Percentiles rank a stretch among this genome's conserved stretches.
Conservation (phyloP, 257 asterid species). For the Sherardia arvensis region DNA sequence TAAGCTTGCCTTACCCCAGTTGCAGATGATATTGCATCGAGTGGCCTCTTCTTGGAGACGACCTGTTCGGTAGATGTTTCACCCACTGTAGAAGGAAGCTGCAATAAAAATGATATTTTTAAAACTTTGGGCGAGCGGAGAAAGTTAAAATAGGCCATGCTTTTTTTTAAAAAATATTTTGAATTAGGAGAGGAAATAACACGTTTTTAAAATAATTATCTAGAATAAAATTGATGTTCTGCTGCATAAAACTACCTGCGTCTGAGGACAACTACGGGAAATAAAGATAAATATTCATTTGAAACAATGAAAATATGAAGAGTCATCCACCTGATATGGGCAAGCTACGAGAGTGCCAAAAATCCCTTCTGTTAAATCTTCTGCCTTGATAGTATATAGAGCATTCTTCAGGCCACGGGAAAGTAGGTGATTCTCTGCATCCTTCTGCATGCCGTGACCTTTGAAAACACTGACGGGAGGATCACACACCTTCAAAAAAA, state of each 20-base stretch:
- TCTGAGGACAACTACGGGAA: too few relatives aligned
- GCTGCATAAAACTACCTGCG: too few relatives aligned
- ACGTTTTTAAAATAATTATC: neutral
- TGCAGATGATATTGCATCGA: constrained; percentile 47
- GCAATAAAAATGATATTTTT: constrained; percentile 22
- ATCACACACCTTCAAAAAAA: constrained; percentile 58
- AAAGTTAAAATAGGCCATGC: neutral
- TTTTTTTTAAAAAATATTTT: too few relatives aligned
- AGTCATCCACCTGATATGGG: constrained; percentile 57
- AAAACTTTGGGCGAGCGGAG: neutral
- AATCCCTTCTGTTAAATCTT: constrained; percentile 64
- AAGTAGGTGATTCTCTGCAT: constrained; percentile 73
- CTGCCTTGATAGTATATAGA: constrained; percentile 73
- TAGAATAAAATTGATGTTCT: neutral
- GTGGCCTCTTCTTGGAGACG: constrained; percentile 58
- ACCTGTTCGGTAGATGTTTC: constrained; percentile 53
- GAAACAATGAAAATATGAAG: neutral
- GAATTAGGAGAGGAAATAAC: neutral
- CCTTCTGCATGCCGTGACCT: constrained; percentile 75
- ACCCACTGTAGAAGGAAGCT: constrained; percentile 64
- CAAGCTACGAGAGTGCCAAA: constrained; percentile 70
- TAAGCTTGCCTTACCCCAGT: constrained; percentile 50
- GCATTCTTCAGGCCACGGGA: constrained; percentile 85
- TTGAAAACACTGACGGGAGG: constrained; percentile 93
- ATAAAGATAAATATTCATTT: too few relatives aligned